Conservation (phyloP, 352 stramenopile species). For the Phytophthora chlamydospora region DNA sequence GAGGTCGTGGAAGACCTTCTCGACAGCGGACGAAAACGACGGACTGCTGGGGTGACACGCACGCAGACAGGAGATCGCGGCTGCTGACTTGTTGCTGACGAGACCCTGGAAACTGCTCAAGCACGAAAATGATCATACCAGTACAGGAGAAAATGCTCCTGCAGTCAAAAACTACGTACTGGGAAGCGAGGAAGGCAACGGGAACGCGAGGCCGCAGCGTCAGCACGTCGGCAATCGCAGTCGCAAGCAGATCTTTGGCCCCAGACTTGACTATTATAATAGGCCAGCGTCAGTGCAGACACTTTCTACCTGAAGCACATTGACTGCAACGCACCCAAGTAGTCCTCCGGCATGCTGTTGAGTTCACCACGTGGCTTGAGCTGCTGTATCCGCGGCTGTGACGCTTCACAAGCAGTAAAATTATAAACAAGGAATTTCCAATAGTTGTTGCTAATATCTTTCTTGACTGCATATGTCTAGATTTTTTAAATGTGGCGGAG, state of each 20-base stretch:
- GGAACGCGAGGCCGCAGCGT: conserved; percentile 28
- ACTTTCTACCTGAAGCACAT: no score
- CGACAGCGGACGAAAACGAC: conserved; percentile 24
- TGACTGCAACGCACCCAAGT: neutral
- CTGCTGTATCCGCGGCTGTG: conserved; percentile 16
- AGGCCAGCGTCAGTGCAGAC: neutral
- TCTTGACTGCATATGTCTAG: conserved; percentile 17
- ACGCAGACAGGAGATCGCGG: conserved; percentile 20
- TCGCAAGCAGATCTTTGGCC: conserved; percentile 26
- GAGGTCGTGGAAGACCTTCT: conserved; percentile 29
- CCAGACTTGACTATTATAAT: conserved; percentile 27
- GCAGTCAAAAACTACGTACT: conserved; percentile 14
- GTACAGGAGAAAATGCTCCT: no score
- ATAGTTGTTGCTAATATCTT: neutral
- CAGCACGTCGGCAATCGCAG: conserved; percentile 25
- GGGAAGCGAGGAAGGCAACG: conserved; percentile 27
- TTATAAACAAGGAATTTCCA: no score
- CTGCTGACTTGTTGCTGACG: conserved; percentile 12
- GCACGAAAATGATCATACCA: neutral
- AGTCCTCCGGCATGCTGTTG: conserved; percentile 10
- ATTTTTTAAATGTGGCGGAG: conserved; percentile 20
- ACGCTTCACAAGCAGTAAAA: conserved; percentile 1
- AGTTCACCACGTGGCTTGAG: neutral
- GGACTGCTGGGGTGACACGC: conserved; percentile 25
- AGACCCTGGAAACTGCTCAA: conserved; percentile 32